These are phyloP conservation scores for Amaranthus cruentus DNA, from an alignment of 148 eudicot genomes.

Conservation along the genomic window DNA sequence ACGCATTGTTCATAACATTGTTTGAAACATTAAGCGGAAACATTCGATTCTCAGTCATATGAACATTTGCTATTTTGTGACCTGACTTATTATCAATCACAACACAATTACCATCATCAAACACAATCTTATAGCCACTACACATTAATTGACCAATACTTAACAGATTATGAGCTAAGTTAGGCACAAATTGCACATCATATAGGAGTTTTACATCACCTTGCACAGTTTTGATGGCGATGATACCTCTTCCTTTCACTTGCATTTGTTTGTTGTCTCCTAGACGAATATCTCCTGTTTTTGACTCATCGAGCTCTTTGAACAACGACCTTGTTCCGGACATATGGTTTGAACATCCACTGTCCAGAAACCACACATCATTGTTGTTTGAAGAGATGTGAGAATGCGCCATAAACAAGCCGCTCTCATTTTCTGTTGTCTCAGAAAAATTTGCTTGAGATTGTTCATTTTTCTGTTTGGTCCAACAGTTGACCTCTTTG, in stretches of 20 bases:
- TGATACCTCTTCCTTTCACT: neutral
- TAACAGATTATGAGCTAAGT: conserved; percentile 25
- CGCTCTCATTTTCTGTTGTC: conserved; percentile 8
- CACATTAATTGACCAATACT: conserved; percentile 32
- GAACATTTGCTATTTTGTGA: neutral
- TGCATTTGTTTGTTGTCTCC: neutral
- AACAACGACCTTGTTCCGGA: conserved; percentile 12
- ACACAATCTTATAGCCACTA: conserved; percentile 16
- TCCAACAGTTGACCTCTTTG: neutral
- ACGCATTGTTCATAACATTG: neutral
- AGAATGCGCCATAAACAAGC: conserved; percentile 11
- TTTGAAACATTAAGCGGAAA: conserved; percentile 22
- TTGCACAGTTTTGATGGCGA: conserved; percentile 12
- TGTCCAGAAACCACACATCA: conserved; percentile 15
- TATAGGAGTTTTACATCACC: conserved; percentile 23
- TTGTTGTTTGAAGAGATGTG: neutral
- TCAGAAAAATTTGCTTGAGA: conserved; percentile 7
- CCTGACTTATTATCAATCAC: conserved; percentile 11
- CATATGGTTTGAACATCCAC: conserved; percentile 36
- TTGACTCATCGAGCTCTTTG: conserved; percentile 14
- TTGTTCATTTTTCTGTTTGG: conserved; percentile 8
- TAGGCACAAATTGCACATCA: conserved; percentile 31
- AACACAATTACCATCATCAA: conserved; percentile 16
- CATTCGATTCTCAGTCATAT: conserved; percentile 16
- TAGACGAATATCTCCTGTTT: conserved; percentile 16